Percentiles rank a stretch among this genome's conserved stretches.
phyloP scores from a whole-genome alignment of 2,329 filamentous ascomycete genomes.

The Chrysosporium keratinophilum region DNA sequence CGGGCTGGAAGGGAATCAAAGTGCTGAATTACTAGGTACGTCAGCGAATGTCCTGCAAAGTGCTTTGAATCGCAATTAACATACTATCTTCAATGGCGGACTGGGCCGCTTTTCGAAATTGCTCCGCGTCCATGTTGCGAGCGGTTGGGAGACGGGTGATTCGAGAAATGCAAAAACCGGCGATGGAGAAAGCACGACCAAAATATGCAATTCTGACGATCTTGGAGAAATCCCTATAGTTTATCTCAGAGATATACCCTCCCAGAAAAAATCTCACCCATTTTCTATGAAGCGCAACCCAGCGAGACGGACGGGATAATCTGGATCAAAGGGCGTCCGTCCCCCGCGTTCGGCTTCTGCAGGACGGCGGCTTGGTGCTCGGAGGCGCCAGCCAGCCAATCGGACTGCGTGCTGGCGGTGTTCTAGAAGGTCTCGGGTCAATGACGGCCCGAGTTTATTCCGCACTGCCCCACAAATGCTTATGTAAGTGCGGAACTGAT shows the following conservation, averaged over 20 bases:
- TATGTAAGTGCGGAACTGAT: too few species aligned
- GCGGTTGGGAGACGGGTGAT: not conserved
- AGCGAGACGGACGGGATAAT: not conserved
- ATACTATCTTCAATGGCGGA: conserved; percentile 73
- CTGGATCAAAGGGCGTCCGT: not conserved
- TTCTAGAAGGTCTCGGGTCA: not conserved
- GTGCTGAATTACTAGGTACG: conserved; percentile 61
- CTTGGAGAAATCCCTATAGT: too few species aligned
- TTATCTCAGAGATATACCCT: too few species aligned
- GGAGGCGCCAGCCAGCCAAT: too few species aligned
- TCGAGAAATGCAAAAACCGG: not conserved
- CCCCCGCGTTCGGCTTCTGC: too few species aligned
- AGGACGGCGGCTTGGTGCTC: too few species aligned
- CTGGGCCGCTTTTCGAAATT: conserved; percentile 68
- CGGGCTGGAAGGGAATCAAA: conserved; percentile 62
- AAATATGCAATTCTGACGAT: too few species aligned
- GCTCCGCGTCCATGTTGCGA: conserved; percentile 58
- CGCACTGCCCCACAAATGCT: not conserved
- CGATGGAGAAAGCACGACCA: not conserved
- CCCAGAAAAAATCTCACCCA: too few species aligned
- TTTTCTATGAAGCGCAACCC: too few species aligned
- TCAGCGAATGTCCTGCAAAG: too few species aligned
- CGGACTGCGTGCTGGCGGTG: too few species aligned
- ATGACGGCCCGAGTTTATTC: not conserved
- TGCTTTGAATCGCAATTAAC: too few species aligned